Conservation (phyloP, 768 basidiomycete genomes). For the Coprinellus micaceus region DNA sequence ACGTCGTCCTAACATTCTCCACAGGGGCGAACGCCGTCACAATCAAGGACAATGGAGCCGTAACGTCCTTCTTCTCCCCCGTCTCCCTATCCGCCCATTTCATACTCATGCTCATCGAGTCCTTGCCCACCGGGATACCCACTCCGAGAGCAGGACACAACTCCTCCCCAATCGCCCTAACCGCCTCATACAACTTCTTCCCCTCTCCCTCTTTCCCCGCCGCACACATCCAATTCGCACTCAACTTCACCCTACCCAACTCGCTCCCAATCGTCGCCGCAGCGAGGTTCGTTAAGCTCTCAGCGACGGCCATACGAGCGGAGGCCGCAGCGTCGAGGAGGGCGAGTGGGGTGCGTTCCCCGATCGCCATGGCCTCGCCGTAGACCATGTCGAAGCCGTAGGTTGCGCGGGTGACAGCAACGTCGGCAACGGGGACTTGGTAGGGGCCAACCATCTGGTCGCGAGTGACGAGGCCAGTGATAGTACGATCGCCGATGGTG, state of each 20-base stretch:
- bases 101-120: conserved; percentile 99
- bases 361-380: conserved; percentile 99
- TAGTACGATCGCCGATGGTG: conserved; percentile 93
- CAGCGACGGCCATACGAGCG: conserved; percentile 93
- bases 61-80: conserved; percentile 72
- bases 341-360: conserved; percentile 92
- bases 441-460: conserved; percentile 99
- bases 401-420: conserved; percentile 91
- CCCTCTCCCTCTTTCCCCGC: conserved; percentile 89
- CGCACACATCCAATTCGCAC: conserved; percentile 99
- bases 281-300: conserved; percentile 86
- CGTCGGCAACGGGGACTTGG: conserved; percentile 97
- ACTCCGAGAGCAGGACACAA: conserved; percentile 91
- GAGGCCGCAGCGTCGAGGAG: conserved; percentile 85
- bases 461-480: conserved; percentile 90
- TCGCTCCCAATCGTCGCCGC: conserved; percentile 67
- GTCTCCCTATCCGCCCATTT: conserved; percentile 59
- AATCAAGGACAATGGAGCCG: conserved; percentile 87
- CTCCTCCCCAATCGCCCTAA: conserved; percentile 86
- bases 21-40: conserved; percentile 94
- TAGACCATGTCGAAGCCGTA: conserved; percentile 83
- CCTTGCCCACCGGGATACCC: conserved; percentile 97
- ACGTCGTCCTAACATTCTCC: conserved; percentile 71
- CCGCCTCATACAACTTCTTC: conserved; percentile 83
- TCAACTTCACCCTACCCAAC: conserved; percentile 81